These are phyloP conservation scores for Chionographis japonica DNA, from an alignment of 106 monocot genomes.

Conservation along the genomic window DNA sequence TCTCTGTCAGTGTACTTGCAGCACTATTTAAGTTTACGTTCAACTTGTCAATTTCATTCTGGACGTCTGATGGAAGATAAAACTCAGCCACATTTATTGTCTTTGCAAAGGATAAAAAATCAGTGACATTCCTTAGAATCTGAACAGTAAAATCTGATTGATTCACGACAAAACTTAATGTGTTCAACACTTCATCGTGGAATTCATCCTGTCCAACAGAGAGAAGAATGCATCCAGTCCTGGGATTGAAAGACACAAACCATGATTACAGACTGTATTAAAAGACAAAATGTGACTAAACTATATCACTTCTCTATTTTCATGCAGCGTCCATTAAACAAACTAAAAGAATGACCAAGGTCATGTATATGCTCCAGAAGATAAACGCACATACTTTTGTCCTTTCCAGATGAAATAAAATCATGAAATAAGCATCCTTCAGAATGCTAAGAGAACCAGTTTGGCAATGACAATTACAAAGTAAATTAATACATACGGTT, in stretches of 20 bases:
- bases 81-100: conserved; percentile 62
- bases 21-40: conserved; percentile 50
- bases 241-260: conserved; percentile 16
- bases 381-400: no score
- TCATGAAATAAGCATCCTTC: no score
- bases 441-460: no score
- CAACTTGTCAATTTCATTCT: conserved; percentile 68
- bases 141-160: conserved; percentile 87
- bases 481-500: no score
- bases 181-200: conserved; percentile 54
- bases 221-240: conserved; percentile 78
- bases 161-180: conserved; percentile 70
- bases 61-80: conserved; percentile 58
- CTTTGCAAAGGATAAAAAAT: conserved; percentile 67
- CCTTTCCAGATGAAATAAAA: no score
- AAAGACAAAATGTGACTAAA: no score
- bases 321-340: no score
- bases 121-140: conserved; percentile 74
- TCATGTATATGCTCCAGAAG: no score
- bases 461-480: no score
- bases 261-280: neutral
- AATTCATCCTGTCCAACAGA: conserved; percentile 75
- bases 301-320: no score
- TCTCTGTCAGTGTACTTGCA: conserved; percentile 43
- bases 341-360: no score